Percentiles rank a stretch among this genome's conserved stretches.
Evolutionary conservation across 1,284 basidiomycete species (phyloP).

Genomic region (Mycena citricolor): DNA sequence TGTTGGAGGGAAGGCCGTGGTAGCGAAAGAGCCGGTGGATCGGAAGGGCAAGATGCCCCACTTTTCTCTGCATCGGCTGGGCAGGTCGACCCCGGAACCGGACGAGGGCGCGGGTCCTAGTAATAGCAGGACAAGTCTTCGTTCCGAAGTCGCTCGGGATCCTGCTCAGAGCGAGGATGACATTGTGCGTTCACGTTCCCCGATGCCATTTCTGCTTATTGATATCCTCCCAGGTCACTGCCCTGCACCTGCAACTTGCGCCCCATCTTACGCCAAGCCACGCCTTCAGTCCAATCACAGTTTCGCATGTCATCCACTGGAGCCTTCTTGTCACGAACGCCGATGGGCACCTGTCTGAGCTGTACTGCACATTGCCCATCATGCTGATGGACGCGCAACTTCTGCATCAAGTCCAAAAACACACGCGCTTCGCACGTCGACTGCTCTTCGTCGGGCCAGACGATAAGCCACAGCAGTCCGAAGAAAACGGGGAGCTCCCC

Average conservation of each 20-base stretch:
- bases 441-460: slow-evolving; percentile 42
- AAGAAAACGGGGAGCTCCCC: slow-evolving; percentile 74
- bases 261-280: slow-evolving; percentile 62
- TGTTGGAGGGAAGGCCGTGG: slow-evolving; percentile 57
- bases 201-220: background rate
- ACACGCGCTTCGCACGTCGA: slow-evolving; percentile 71
- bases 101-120: slow-evolving; percentile 9
- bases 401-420: slow-evolving; percentile 71
- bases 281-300: slow-evolving; percentile 65
- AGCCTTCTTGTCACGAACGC: slow-evolving; percentile 74
- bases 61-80: slow-evolving; percentile 17
- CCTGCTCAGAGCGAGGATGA: slow-evolving; percentile 19
- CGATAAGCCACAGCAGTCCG: slow-evolving; percentile 37
- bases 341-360: slow-evolving; percentile 86
- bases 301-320: slow-evolving; percentile 75
- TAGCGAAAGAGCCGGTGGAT: slow-evolving; percentile 28
- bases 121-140: background rate
- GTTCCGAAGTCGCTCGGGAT: slow-evolving; percentile 6
- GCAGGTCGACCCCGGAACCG: background rate
- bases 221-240: slow-evolving; percentile 28
- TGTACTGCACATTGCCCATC: slow-evolving; percentile 87
- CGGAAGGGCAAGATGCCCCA: slow-evolving; percentile 31
- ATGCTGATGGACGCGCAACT: slow-evolving; percentile 75
- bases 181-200: slow-evolving; percentile 10
- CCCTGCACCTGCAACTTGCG: slow-evolving; percentile 48